Percentiles rank a stretch among this genome's conserved stretches.
Conservation (phyloP, 2,329 filamentous ascomycete species). For the Calonectria ilicicola region DNA sequence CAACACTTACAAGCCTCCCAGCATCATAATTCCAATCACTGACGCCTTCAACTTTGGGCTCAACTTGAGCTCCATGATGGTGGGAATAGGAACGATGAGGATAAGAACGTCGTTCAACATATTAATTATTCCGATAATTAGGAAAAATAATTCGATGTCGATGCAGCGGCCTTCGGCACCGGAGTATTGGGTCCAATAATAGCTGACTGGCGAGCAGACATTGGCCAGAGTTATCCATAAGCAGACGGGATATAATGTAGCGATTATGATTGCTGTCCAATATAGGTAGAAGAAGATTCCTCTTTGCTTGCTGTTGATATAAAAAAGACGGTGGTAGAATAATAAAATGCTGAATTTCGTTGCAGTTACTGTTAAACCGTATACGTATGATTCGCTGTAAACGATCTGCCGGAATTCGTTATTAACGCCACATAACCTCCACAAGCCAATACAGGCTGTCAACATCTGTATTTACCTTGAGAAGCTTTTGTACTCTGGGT, state of each 20-base stretch:
- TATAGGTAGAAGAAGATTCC: constrained; percentile 10
- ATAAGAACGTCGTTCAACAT: constrained; percentile 26
- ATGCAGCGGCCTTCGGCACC: constrained; percentile 24
- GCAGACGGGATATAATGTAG: constrained; percentile 2
- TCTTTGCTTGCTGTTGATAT: neutral
- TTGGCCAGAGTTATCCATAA: constrained; percentile 20
- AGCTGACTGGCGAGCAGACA: constrained; percentile 19
- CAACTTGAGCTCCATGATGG: constrained; percentile 23
- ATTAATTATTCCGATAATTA: constrained; percentile 22
- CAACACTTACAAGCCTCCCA: constrained; percentile 29
- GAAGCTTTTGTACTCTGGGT: neutral
- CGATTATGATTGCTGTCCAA: constrained; percentile 9
- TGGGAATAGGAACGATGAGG: constrained; percentile 26
- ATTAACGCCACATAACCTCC: neutral
- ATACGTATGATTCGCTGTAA: constrained; percentile 17
- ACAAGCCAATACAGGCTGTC: neutral
- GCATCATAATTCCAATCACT: constrained; percentile 25
- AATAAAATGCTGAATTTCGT: constrained; percentile 27
- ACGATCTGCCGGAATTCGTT: neutral
- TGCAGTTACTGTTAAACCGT: constrained; percentile 17
- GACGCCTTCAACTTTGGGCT: constrained; percentile 16
- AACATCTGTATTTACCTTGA: constrained; percentile 6
- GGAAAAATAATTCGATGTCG: constrained; percentile 16
- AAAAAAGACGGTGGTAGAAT: constrained; percentile 23
- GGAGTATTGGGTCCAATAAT: constrained; percentile 25